Evolutionary conservation across 441 rosid genomes (phyloP).

Genomic region (Melastoma candidum): DNA sequence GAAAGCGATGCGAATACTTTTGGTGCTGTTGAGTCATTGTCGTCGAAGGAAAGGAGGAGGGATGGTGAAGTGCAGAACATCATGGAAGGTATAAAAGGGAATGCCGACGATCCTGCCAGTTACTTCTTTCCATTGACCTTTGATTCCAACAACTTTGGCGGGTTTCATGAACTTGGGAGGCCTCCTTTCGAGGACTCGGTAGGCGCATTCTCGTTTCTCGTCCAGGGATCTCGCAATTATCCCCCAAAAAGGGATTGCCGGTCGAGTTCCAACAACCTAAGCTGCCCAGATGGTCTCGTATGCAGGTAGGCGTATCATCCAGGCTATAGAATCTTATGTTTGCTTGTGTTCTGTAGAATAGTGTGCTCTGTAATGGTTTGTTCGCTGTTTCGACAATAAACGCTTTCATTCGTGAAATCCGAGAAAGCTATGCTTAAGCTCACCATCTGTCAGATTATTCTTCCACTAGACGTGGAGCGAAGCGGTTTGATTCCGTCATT

Average conservation of each 20-base stretch:
- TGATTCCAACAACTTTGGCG: conserved; percentile 62
- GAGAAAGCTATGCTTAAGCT: too few species aligned
- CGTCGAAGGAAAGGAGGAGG: too few species aligned
- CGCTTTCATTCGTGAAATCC: too few species aligned
- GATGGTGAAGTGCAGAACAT: conserved; percentile 26
- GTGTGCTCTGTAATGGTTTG: background rate
- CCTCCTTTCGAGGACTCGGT: conserved; percentile 73
- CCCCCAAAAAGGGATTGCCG: conserved; percentile 42
- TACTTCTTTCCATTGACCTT: conserved; percentile 64
- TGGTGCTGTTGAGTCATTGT: too few species aligned
- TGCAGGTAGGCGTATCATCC: too few species aligned
- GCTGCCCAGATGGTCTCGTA: conserved; percentile 2
- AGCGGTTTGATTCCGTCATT: too few species aligned
- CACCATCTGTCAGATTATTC: too few species aligned
- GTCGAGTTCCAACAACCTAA: conserved; percentile 20
- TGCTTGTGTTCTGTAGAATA: conserved; percentile 1
- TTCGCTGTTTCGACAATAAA: too few species aligned
- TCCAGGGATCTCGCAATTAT: conserved; percentile 61
- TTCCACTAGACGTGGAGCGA: too few species aligned
- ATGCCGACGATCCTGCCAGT: conserved; percentile 37
- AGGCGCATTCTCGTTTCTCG: conserved; percentile 52
- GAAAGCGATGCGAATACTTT: too few species aligned
- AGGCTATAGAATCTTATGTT: background rate
- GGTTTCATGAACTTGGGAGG: conserved; percentile 71
- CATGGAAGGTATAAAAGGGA: conserved; percentile 37